A percentile compares a stretch with the other conserved stretches of the same genome.
Conservation (phyloP, 495 filamentous ascomycete species). For the Penicillium nucicola region DNA sequence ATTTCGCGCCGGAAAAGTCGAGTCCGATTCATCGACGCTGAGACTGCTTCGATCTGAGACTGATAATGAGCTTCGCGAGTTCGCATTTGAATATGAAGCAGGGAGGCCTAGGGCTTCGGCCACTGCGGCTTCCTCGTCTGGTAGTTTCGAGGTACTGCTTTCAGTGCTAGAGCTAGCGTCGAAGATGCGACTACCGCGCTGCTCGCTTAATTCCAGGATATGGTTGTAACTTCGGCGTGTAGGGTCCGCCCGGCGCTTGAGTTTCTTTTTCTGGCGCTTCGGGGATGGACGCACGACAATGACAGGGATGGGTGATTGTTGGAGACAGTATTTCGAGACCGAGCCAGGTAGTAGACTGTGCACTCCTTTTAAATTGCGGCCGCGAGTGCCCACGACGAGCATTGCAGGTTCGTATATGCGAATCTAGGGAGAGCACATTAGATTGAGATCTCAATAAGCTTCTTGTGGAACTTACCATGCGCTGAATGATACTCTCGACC, state of each 20-base stretch:
- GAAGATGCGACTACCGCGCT: constrained; percentile 50
- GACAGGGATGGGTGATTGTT: constrained; percentile 94
- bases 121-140: constrained; percentile 68
- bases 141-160: constrained; percentile 34
- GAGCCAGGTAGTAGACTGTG: constrained; percentile 90
- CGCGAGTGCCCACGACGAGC: constrained; percentile 91
- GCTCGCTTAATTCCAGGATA: constrained; percentile 63
- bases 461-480: constrained; percentile 63
- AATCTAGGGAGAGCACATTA: constrained; percentile 56
- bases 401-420: constrained; percentile 91
- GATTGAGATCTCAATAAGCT: constrained; percentile 21
- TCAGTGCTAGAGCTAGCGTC: constrained; percentile 50
- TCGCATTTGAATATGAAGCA: constrained; percentile 26
- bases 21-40: constrained; percentile 31
- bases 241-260: constrained; percentile 80
- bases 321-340: constrained; percentile 94
- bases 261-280: constrained; percentile 89
- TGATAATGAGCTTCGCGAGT: constrained; percentile 49
- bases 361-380: constrained; percentile 80
- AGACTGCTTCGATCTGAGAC: constrained; percentile 43
- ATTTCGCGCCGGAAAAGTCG: constrained; percentile 21
- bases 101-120: constrained; percentile 68
- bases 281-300: constrained; percentile 89
- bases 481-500: constrained; percentile 86
- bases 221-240: constrained; percentile 73